phyloP scores from a whole-genome alignment of 1,139 yeast genomes.

The Pichia sp. region DNA sequence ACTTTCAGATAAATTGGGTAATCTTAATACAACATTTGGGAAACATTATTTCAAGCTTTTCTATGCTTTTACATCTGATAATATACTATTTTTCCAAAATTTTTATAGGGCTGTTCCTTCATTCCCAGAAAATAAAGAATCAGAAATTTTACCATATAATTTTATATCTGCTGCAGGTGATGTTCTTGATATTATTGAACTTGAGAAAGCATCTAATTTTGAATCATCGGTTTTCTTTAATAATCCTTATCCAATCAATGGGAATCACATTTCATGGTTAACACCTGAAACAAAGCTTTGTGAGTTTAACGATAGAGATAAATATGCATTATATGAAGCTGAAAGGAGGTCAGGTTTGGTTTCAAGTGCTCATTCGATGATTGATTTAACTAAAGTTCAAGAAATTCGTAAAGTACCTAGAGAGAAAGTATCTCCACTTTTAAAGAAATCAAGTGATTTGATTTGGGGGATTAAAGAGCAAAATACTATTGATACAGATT shows the following conservation, averaged over 20 bases:
- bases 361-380: constrained; percentile 49
- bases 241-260: constrained; percentile 31
- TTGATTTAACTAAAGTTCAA: constrained; percentile 44
- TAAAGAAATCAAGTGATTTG: not conserved
- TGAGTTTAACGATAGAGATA: constrained; percentile 46
- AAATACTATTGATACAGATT: constrained; percentile 29
- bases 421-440: constrained; percentile 12
- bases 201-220: constrained; percentile 16
- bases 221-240: constrained; percentile 24
- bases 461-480: constrained; percentile 22
- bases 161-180: constrained; percentile 27
- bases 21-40: constrained; percentile 29
- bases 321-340: constrained; percentile 51
- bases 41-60: constrained; percentile 45
- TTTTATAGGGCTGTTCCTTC: constrained; percentile 60
- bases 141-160: constrained; percentile 25
- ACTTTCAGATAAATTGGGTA: constrained; percentile 47
- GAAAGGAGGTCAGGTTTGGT: constrained; percentile 54
- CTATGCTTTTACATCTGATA: constrained; percentile 59
- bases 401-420: not conserved
- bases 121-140: constrained; percentile 25
- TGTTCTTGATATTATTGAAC: constrained; percentile 19
- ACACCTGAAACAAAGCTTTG: constrained; percentile 28
- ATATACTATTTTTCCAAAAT: constrained; percentile 52
- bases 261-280: constrained; percentile 59